phyloP scores from a whole-genome alignment of 345 rosid genomes.

The Gossypium rotundifolium region DNA sequence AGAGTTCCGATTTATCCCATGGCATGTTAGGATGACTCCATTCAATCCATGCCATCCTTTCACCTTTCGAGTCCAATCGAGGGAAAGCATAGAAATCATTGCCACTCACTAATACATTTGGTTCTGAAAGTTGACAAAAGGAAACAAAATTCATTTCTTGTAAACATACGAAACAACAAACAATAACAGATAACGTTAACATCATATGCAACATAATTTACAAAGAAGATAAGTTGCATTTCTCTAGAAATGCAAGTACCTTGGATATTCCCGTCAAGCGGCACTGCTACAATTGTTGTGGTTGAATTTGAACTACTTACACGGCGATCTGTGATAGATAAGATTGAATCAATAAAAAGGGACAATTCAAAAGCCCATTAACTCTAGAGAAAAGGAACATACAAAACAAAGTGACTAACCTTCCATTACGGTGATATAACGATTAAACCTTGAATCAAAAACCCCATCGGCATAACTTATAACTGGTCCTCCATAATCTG shows the following conservation, averaged over 20 bases:
- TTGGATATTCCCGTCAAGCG: conserved; percentile 39
- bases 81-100: conserved; percentile 96
- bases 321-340: conserved; percentile 50
- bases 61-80: conserved; percentile 64
- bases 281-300: conserved; percentile 50
- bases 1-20: conserved; percentile 90
- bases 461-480: conserved; percentile 86
- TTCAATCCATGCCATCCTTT: conserved; percentile 81
- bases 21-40: conserved; percentile 97
- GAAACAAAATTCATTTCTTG: conserved; percentile 3
- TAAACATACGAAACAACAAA: background rate
- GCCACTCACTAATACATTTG: conserved; percentile 61
- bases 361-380: background rate
- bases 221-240: background rate
- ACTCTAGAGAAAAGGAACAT: background rate
- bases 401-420: conserved; percentile 31
- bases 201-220: background rate
- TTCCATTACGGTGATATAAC: conserved; percentile 77
- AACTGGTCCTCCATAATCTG: conserved; percentile 59
- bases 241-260: conserved; percentile 32
- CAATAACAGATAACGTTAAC: background rate
- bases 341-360: conserved; percentile 2
- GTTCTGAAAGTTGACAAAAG: conserved; percentile 41
- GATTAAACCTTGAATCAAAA: conserved; percentile 57
- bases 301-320: conserved; percentile 45